Evolutionary conservation across 176 grass and related monocot species (phyloP).

Genomic region (Ensete glaucum): DNA sequence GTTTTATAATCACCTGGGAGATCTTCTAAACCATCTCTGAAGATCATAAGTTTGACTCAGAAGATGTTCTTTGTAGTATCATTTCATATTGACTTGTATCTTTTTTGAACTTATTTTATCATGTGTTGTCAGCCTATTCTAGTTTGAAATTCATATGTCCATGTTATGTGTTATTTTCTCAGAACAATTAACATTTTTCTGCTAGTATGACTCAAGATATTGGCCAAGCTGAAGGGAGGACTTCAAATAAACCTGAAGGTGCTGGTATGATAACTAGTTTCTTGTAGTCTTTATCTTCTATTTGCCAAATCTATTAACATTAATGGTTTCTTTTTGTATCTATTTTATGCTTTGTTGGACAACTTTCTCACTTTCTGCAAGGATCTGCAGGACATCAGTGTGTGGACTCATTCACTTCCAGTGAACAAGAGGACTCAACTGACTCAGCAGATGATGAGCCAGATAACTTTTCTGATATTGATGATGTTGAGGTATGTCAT

Average conservation of each 20-base stretch:
- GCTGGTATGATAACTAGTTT: conserved; percentile 19
- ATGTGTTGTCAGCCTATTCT: background rate
- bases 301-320: no score
- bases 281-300: no score
- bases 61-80: background rate
- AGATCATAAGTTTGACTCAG: background rate
- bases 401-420: background rate
- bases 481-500: conserved; percentile 64
- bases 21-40: no score
- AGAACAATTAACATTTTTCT: conserved; percentile 12
- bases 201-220: conserved; percentile 8
- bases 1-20: no score
- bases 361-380: background rate
- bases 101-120: background rate
- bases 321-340: background rate
- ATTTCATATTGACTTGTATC: background rate
- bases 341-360: background rate
- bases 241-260: conserved; percentile 28
- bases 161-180: background rate
- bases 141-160: background rate
- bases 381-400: conserved; percentile 16
- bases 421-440: conserved; percentile 31
- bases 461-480: conserved; percentile 76
- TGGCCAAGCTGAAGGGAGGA: conserved; percentile 25
- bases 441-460: conserved; percentile 31